These are phyloP conservation scores for Debaryomyces castellii DNA, from an alignment of 805 yeast species.

Conservation along the genomic window DNA sequence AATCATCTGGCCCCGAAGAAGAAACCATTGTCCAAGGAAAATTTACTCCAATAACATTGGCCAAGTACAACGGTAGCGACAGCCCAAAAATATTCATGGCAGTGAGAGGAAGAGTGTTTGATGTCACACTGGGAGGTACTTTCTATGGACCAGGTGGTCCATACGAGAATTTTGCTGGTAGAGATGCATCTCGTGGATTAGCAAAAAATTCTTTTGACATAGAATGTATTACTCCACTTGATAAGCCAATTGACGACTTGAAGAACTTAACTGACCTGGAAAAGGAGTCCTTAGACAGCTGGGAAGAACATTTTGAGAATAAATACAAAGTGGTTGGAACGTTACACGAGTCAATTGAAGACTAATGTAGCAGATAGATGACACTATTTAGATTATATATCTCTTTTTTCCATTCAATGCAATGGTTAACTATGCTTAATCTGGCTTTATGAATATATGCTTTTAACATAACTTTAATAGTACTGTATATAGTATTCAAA, in stretches of 20 bases:
- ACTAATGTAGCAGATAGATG: not conserved
- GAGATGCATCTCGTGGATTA: slow-evolving; percentile 91
- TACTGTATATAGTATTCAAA: not conserved
- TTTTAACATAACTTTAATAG: not conserved
- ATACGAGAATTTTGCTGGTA: slow-evolving; percentile 91
- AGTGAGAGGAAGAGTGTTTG: slow-evolving; percentile 83
- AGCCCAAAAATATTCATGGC: slow-evolving; percentile 81
- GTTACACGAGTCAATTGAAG: slow-evolving; percentile 27
- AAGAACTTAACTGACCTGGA: slow-evolving; percentile 62
- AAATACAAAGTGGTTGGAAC: slow-evolving; percentile 84
- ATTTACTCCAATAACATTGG: slow-evolving; percentile 74
- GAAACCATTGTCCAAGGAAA: slow-evolving; percentile 41
- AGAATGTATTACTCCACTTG: slow-evolving; percentile 62
- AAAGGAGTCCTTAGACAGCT: slow-evolving; percentile 65
- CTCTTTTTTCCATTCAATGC: too few species aligned
- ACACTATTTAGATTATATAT: not conserved
- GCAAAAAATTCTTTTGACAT: slow-evolving; percentile 84
- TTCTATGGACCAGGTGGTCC: slow-evolving; percentile 98
- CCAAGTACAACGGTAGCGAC: slow-evolving; percentile 77
- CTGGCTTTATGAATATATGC: not conserved
- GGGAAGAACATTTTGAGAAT: slow-evolving; percentile 80
- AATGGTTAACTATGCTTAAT: not conserved
- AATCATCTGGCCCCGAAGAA: slow-evolving; percentile 16
- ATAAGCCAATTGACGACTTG: slow-evolving; percentile 75
- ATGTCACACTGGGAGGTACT: slow-evolving; percentile 73